phyloP scores from a whole-genome alignment of 306 rosid genomes.

The Abrus pulchellus region DNA sequence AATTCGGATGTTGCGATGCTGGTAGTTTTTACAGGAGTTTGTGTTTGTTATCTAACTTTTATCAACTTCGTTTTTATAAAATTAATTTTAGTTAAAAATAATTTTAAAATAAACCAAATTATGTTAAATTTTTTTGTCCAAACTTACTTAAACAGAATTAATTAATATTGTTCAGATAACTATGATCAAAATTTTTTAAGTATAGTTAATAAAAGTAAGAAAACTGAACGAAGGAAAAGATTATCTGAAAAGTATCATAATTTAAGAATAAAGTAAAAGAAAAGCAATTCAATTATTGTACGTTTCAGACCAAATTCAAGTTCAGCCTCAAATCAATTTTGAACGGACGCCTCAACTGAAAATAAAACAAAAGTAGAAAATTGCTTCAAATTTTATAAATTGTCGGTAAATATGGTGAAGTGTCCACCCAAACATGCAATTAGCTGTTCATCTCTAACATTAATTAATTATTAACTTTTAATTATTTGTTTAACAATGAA shows the following conservation, averaged over 20 bases:
- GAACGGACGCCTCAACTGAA: background rate
- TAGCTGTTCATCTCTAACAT: background rate
- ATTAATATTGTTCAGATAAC: background rate
- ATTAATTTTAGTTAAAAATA: background rate
- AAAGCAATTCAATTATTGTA: slow-evolving; percentile 1
- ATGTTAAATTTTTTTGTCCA: background rate
- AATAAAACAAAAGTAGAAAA: background rate
- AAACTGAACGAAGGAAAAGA: background rate
- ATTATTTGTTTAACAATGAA: background rate
- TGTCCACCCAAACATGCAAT: background rate
- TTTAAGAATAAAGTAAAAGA: background rate
- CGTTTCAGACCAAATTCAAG: background rate
- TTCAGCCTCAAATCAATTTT: background rate
- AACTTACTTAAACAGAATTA: too few species aligned
- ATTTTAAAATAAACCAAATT: background rate
- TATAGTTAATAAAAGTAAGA: background rate
- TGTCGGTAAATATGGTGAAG: background rate
- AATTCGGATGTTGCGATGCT: too few species aligned
- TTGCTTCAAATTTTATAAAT: too few species aligned
- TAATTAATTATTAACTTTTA: background rate
- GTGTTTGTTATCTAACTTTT: too few species aligned
- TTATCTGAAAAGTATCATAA: background rate
- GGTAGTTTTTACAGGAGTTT: too few species aligned
- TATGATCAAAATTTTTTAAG: background rate
- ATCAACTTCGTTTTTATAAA: background rate